Evolutionary conservation across 768 basidiomycete genomes (phyloP), one percentile per base, ranked within the genome.

Genomic region (Lentinula edodes): DNA sequence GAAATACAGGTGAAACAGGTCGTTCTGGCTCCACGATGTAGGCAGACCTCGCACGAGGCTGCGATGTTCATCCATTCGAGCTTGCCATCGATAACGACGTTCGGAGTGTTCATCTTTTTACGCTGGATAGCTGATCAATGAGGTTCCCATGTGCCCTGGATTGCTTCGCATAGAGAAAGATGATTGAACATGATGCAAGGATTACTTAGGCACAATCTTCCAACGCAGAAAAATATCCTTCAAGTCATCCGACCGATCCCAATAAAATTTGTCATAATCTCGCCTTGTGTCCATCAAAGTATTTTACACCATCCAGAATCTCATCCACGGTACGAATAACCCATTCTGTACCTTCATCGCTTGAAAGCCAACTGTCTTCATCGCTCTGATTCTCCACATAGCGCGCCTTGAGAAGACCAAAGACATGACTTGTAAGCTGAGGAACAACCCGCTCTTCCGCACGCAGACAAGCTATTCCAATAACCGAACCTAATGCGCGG

Each of bases 321-420:
- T 86, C 80, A 76, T 95, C 93, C 58, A 93, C 85, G 52, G 84
- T 89, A 68, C 88, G 86, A 68, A 95, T 78, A 55, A 95, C 87
- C 93, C 93, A 95, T 75, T 90, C 89, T 18, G 90, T 83, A 38
- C 93, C 93, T 72, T 93, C 90, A 70, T 94, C 93, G 63, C 83
- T 89, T 23, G 89, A 80, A 43, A 95, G 82, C 88, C 89, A 95
- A 61, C 75, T 78, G 71, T 93, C 91, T 72, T 89, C 90, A 66
- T 83, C 81, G 65, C 75, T 86, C 65, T 84, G 77, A 39, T 81
- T 80, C 57, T 83, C 80, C 51, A 78, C 77, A 52, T 81, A 69
- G 60, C 89, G 87, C 20, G 91, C 90, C 73, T 95, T 96, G 70
- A 94, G 85, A 66, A 96, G 81, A 12, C 94, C 94, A 73, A 92